Conservation (phyloP, 306 rosid species). For the Notholithocarpus densiflorus region DNA sequence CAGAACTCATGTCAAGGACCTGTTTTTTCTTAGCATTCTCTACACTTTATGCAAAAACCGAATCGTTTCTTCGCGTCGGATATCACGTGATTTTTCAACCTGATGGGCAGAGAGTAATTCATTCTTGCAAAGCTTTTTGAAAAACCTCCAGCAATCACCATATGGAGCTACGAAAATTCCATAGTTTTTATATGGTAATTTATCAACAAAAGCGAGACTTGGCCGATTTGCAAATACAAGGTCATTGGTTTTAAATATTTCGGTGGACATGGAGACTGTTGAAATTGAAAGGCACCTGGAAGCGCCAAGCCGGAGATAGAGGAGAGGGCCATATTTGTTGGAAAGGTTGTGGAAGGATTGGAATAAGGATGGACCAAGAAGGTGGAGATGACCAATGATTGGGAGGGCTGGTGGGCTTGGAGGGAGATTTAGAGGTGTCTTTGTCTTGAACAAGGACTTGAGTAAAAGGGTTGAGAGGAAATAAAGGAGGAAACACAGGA, state of each 20-base stretch:
- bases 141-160: conserved; percentile 44
- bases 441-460: too few relatives aligned
- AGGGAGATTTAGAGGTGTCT: not conserved
- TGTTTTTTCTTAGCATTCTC: not conserved
- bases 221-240: conserved; percentile 36
- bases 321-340: conserved; percentile 39
- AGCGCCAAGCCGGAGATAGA: conserved; percentile 38
- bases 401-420: conserved; percentile 41
- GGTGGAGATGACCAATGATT: conserved; percentile 46
- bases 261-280: conserved; percentile 30
- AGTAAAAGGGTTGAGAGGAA: too few relatives aligned
- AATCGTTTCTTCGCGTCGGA: not conserved
- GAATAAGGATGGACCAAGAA: conserved; percentile 27
- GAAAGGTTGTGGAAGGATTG: conserved; percentile 37
- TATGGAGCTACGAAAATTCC: conserved; percentile 44
- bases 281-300: conserved; percentile 32
- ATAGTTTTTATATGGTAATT: conserved; percentile 25
- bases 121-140: conserved; percentile 39
- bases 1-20: conserved; percentile 34
- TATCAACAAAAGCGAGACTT: conserved; percentile 34
- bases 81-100: not conserved
- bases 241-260: conserved; percentile 44
- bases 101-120: conserved; percentile 30
- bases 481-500: too few relatives aligned
- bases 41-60: conserved; percentile 11